Evolutionary conservation across 441 rosid genomes (phyloP), one percentile per base, ranked within the genome.

Genomic region (Metrosideros polymorpha): DNA sequence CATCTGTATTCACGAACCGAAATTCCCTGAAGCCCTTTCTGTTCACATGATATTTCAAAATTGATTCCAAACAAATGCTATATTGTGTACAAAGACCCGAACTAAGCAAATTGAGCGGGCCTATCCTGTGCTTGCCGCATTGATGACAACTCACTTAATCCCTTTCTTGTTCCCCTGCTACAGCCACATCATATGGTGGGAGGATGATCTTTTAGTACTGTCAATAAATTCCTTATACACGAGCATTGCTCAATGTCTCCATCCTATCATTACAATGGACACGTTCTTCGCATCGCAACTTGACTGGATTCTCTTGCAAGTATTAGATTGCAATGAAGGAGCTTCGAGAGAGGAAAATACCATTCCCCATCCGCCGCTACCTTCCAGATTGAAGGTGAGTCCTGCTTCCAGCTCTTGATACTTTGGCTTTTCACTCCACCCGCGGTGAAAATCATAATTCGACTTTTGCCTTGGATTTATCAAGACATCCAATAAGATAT

Each of bases 311-410:
- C n/a, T 55, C 47, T 86, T 30, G 29, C 25, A 45, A 9, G 25
- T 54, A 24, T 88, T 83, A 95, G 98, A 97, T 96, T 90, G 98
- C 97, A 1, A 93, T 95, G 98, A 97, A 97, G 93, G 98, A 95
- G 90, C 96, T 96, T 53, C 91, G 95, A 53, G 95, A 96, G 89
- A 86, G 96, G 53, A 95, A 95, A 89, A 95, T 97, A 76, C 96
- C 98, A n/a, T 96, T 96, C 90, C 96, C 98, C 61, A 94, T 97
- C 32, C 94, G 97, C 25, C 95, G 96, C 3, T 94, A 92, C 89
- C 89, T 95, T 22, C 95, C 97, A 32, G 98, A 96, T 89, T 98
- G 99, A 86, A 97, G 98, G 98, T 94, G 86, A 92, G 91, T 77
- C 30, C 66, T 83, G 29, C 53, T 22, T 29, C 24, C 55, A 15